Evolutionary conservation across 2,329 filamentous ascomycete genomes (phyloP).

Genomic region (Hypoxylon sp.): DNA sequence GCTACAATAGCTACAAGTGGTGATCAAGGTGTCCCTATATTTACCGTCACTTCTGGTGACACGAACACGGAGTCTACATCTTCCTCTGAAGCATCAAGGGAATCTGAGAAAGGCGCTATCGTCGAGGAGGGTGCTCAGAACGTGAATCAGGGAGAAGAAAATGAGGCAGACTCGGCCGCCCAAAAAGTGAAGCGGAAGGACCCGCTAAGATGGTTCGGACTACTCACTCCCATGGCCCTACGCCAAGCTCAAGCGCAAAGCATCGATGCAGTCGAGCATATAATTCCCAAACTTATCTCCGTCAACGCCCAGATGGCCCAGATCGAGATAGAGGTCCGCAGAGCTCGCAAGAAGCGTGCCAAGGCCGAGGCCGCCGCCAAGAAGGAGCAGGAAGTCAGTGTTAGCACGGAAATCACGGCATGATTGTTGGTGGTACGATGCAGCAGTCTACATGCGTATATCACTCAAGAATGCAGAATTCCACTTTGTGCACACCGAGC

Average conservation of each 20-base stretch:
- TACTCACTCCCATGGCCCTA: constrained; percentile 67
- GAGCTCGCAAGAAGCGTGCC: constrained; percentile 69
- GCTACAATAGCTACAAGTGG: constrained; percentile 54
- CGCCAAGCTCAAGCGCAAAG: constrained; percentile 73
- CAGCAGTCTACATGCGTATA: neutral
- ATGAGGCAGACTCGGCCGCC: constrained; percentile 24
- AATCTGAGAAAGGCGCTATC: constrained; percentile 22
- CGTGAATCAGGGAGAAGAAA: constrained; percentile 30
- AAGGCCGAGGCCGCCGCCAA: constrained; percentile 61
- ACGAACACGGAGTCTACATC: constrained; percentile 33
- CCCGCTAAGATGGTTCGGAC: constrained; percentile 72
- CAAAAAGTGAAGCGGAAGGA: constrained; percentile 56
- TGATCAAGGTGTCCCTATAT: constrained; percentile 41
- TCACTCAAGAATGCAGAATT: neutral
- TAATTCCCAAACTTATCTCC: constrained; percentile 70
- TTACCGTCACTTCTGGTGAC: constrained; percentile 40
- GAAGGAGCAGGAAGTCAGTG: constrained; percentile 42
- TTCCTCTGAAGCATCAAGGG: neutral
- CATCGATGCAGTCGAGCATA: constrained; percentile 66
- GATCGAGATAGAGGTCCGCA: constrained; percentile 78
- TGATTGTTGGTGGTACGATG: constrained; percentile 20
- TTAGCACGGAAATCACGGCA: constrained; percentile 29
- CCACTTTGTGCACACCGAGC: neutral
- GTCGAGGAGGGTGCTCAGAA: constrained; percentile 13
- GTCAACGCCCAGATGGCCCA: constrained; percentile 72